Conservation (phyloP, 2,329 filamentous ascomycete genomes). For the Clathrospora elynae region DNA sequence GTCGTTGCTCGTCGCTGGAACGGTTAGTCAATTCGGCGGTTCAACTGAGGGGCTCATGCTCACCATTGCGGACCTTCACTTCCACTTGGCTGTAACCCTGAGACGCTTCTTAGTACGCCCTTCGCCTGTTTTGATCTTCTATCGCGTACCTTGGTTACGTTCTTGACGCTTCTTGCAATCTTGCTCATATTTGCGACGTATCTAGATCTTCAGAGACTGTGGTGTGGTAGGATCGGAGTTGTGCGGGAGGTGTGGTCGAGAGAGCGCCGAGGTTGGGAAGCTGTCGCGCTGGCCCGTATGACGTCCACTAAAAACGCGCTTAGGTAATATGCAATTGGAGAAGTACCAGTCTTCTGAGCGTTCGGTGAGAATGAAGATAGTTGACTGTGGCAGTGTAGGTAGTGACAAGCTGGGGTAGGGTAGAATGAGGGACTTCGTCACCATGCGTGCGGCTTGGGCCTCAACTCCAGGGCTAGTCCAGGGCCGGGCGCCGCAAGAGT, state of each 20-base stretch:
- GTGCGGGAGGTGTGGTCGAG: conserved; percentile 10
- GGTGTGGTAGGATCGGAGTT: conserved; percentile 9
- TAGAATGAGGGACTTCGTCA: background rate
- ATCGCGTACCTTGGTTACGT: conserved; percentile 99
- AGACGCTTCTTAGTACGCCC: too few relatives aligned
- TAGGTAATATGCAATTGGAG: background rate
- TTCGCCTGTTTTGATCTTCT: too few relatives aligned
- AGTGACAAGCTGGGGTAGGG: conserved; percentile 17
- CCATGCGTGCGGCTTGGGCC: background rate
- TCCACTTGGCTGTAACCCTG: conserved; percentile 95
- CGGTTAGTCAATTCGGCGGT: conserved; percentile 21
- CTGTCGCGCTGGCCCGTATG: conserved; percentile 15
- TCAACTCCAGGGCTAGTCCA: background rate
- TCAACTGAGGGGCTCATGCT: conserved; percentile 4
- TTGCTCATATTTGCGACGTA: conserved; percentile 74
- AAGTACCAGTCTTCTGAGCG: background rate
- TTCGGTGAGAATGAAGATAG: conserved; percentile 5
- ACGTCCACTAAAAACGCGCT: conserved; percentile 13
- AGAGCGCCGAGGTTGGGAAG: conserved; percentile 11
- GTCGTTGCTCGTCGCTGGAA: conserved; percentile 92
- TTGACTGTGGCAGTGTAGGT: conserved; percentile 6
- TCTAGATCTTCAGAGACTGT: background rate
- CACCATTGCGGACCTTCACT: conserved; percentile 75
- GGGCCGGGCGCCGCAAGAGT: too few relatives aligned
- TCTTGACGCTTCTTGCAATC: conserved; percentile 95